These are phyloP conservation scores for Ganoderma boninense DNA, from an alignment of 1,284 basidiomycete species.

Conservation along the genomic window DNA sequence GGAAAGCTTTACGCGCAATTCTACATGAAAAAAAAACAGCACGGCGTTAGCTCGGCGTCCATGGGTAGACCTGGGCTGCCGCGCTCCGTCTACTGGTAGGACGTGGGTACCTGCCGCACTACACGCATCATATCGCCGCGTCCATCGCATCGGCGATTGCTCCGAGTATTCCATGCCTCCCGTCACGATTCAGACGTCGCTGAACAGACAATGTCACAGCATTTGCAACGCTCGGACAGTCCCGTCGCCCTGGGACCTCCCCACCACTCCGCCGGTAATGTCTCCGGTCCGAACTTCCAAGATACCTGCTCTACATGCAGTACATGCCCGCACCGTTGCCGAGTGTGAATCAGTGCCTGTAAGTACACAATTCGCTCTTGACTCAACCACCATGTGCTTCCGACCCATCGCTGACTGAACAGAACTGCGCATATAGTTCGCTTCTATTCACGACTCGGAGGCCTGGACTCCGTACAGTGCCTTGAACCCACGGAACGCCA, in stretches of 20 bases:
- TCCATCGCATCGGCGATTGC: not conserved
- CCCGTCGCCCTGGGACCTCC: not conserved
- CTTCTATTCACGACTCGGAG: too few species aligned
- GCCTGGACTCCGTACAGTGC: too few species aligned
- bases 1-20: not conserved
- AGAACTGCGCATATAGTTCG: too few species aligned
- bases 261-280: not conserved
- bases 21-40: not conserved
- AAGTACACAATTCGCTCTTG: not conserved
- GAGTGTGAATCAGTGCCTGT: not conserved
- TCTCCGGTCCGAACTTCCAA: not conserved
- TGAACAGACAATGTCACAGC: not conserved
- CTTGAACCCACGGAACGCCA: too few species aligned
- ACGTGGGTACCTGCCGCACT: not conserved
- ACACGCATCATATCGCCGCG: not conserved
- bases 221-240: not conserved
- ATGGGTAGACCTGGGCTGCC: not conserved
- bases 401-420: not conserved
- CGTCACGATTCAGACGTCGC: not conserved
- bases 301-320: not conserved
- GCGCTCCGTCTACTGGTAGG: not conserved
- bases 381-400: not conserved
- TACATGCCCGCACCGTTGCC: too few species aligned
- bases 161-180: not conserved
- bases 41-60: conserved; percentile 6